phyloP scores from a whole-genome alignment of 495 filamentous ascomycete genomes.

The Aspergillus mulundensis region DNA sequence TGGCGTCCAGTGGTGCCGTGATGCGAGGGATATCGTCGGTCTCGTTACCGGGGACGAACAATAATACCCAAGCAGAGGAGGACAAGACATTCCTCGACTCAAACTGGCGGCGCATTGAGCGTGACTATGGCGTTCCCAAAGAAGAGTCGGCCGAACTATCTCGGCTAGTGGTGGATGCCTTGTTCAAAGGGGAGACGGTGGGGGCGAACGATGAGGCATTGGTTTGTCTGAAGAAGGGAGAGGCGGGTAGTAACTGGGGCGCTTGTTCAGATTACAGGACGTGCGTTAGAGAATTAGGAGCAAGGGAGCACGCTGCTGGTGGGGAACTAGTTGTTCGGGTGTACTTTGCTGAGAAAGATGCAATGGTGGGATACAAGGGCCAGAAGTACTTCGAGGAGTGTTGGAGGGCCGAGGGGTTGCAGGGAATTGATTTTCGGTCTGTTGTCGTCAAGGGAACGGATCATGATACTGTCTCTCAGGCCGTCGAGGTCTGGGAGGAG shows the following conservation, averaged over 20 bases:
- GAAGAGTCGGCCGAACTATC: constrained; percentile 22
- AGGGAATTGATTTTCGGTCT: constrained; percentile 18
- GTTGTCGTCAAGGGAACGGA: constrained; percentile 17
- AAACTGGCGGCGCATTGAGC: constrained; percentile 19
- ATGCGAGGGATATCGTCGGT: constrained; percentile 12
- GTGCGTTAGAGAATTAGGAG: constrained; percentile 19
- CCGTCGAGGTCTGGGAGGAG: constrained; percentile 21
- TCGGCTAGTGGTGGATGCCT: constrained; percentile 12
- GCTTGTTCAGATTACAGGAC: constrained; percentile 27
- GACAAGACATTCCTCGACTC: constrained; percentile 8
- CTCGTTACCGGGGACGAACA: not conserved
- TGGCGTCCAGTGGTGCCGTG: constrained; percentile 20
- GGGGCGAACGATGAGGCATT: constrained; percentile 35
- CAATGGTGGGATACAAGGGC: constrained; percentile 28
- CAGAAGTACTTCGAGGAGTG: constrained; percentile 31
- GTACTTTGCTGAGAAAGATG: constrained; percentile 28
- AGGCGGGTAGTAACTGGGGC: constrained; percentile 21
- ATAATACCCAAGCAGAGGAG: not conserved
- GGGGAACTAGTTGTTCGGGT: constrained; percentile 13
- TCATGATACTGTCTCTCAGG: constrained; percentile 29
- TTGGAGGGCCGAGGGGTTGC: constrained; percentile 17
- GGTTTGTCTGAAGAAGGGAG: constrained; percentile 26
- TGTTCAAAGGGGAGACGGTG: constrained; percentile 26
- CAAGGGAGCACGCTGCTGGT: not conserved
- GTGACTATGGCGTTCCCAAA: constrained; percentile 17